Evolutionary conservation across 192 early-diverging fungal species (phyloP).

Genomic region (Coemansia sp.): DNA sequence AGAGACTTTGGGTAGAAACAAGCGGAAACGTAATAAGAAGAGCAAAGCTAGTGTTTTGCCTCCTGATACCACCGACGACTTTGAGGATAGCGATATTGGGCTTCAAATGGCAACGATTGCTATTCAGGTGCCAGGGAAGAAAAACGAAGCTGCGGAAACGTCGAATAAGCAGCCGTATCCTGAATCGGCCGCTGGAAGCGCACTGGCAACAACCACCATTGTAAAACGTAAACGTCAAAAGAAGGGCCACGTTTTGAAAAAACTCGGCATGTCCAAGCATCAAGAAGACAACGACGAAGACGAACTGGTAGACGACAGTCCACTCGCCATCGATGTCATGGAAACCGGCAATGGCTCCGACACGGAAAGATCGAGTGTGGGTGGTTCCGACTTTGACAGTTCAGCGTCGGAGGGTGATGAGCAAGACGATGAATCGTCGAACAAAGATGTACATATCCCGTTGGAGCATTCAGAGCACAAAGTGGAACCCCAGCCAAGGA

Average conservation of each 20-base stretch:
- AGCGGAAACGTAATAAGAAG: conserved; percentile 17
- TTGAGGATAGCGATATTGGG: neutral
- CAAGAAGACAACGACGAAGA: conserved; percentile 15
- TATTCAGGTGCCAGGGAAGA: neutral
- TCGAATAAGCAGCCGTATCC: conserved; percentile 22
- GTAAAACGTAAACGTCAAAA: conserved; percentile 58
- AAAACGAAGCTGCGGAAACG: neutral
- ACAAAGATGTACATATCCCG: neutral
- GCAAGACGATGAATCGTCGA: conserved; percentile 8
- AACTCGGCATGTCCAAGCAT: conserved; percentile 29
- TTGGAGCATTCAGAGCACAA: conserved; percentile 5
- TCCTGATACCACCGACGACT: conserved; percentile 16
- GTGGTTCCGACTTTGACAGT: conserved; percentile 70
- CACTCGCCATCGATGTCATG: neutral
- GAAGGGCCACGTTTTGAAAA: conserved; percentile 49
- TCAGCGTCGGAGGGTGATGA: conserved; percentile 58
- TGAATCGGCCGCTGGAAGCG: conserved; percentile 33
- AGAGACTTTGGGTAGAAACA: neutral
- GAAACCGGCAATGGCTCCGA: neutral
- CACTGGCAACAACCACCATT: conserved; percentile 32
- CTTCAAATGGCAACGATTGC: neutral
- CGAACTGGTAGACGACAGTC: conserved; percentile 10
- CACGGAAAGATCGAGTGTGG: neutral
- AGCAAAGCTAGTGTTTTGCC: conserved; percentile 48
- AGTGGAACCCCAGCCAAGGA: conserved; percentile 11